A percentile compares a stretch with the other conserved stretches of the same genome.
These are phyloP conservation scores for Bolboschoenus planiculmis DNA, from an alignment of 176 grass and related monocot genomes.

Conservation along the genomic window DNA sequence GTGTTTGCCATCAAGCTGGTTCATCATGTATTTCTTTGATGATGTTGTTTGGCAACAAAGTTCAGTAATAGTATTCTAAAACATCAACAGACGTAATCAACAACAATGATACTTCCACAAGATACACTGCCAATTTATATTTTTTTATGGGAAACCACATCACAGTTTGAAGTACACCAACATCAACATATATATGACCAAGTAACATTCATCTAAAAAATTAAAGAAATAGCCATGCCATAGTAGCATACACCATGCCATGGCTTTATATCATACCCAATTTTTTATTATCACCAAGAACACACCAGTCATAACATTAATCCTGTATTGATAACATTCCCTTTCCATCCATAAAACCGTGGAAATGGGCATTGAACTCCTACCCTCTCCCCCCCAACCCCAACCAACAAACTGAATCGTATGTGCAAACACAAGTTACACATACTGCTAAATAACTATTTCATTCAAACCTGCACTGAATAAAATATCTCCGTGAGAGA, in stretches of 20 bases:
- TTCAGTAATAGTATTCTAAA: neutral
- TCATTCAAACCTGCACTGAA: constrained; percentile 32
- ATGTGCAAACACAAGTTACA: neutral
- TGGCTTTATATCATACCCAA: neutral
- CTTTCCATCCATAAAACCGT: constrained; percentile 11
- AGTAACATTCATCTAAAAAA: neutral
- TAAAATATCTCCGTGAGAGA: constrained; percentile 70
- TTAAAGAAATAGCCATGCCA: neutral
- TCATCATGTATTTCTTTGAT: neutral
- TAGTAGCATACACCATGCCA: neutral
- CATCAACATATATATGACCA: neutral
- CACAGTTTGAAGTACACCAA: neutral
- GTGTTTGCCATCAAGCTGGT: neutral
- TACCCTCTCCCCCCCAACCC: neutral
- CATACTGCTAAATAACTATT: constrained; percentile 1
- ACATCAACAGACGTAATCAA: neutral
- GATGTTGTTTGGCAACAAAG: neutral
- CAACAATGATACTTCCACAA: neutral
- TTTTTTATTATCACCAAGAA: neutral
- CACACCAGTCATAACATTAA: neutral
- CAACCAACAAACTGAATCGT: neutral
- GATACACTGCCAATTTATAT: neutral
- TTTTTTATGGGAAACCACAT: neutral
- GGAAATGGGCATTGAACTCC: constrained; percentile 21
- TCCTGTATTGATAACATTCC: neutral